Base-by-base conservation (phyloP, 2,329 filamentous ascomycete genomes). In the Purpureocillium lavendulum region DNA sequence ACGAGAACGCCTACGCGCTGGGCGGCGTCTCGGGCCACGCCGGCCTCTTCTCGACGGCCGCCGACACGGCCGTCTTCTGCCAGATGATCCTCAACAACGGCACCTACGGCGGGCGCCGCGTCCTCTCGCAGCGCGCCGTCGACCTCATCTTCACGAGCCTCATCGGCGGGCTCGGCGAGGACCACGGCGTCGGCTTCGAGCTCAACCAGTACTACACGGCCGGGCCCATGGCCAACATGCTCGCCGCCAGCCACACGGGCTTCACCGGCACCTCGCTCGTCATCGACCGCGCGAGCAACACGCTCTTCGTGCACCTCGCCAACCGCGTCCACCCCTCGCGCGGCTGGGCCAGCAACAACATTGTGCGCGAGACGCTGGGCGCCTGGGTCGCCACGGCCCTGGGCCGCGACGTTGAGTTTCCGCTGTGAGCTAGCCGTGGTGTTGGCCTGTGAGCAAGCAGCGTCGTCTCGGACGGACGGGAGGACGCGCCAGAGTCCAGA, bases 21-120 rank as follows among this genome's bases (percentile, higher is more conserved):
- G 40, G 49, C 30, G 59, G 59, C 10, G 55, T 62, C 7, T 55
- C 56, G 7, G 59, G 59, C 16, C 59, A 61, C 37, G 59, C 59
- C 1, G 59, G 59, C 2, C 45, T 62, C 7, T 61, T 61, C 41
- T 59, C 58, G 1, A 60, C 58, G 0, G 56, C 51, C 7, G 30
- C 26, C 1, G 58, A 61, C 40, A 50, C 50, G 16, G 56, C 58
- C 4, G 49, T 45, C 13, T 44, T 60, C 40, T 57, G 56, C 39
- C 58, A 61, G 42, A 61, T 61, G 58, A 55, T 61, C 30, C 49
- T 60, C 13, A 60, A 61, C 46, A 59, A 60, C 40, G 59, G 59
- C 12, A 61, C 57, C 1, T 62, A 62, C 41, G 47, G 40, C 30
- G 53, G 56, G 4, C 38, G 44, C 7, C 47, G 48, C 11, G 50